These are phyloP conservation scores for Wickerhamomyces canadensis DNA, from an alignment of 805 yeast genomes.

Conservation along the genomic window DNA sequence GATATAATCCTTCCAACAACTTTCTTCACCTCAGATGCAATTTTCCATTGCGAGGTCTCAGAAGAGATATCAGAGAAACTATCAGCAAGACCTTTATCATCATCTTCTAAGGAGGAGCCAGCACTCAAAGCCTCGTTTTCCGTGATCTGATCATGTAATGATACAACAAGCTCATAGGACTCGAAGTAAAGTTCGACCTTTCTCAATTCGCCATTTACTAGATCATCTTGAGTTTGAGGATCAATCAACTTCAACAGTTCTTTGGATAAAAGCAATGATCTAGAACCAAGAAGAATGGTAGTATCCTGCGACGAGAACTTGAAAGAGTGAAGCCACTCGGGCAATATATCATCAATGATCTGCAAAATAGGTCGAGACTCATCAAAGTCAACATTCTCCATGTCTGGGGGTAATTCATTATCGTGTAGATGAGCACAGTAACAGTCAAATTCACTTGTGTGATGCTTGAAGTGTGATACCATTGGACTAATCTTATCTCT, in stretches of 20 bases:
- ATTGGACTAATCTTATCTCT: constrained; percentile 8
- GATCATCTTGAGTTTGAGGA: constrained; percentile 32
- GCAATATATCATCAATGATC: constrained; percentile 19
- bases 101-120: constrained; percentile 29
- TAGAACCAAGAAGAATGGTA: constrained; percentile 30
- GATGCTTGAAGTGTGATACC: constrained; percentile 1
- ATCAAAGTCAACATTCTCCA: neutral
- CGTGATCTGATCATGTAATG: constrained; percentile 1
- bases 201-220: constrained; percentile 34
- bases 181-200: constrained; percentile 26
- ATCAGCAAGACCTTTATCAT: constrained; percentile 23
- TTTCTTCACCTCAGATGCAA: constrained; percentile 7
- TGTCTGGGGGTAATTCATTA: neutral
- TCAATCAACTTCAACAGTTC: constrained; percentile 28
- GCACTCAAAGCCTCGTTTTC: constrained; percentile 15
- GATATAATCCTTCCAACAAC: constrained; percentile 25
- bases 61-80: constrained; percentile 13
- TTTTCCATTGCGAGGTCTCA: constrained; percentile 8
- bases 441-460: constrained; percentile 4
- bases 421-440: neutral
- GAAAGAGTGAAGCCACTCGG: constrained; percentile 13
- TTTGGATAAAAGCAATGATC: constrained; percentile 39
- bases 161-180: constrained; percentile 5
- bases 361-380: constrained; percentile 3
- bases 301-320: constrained; percentile 13